Evolutionary conservation across 1,284 basidiomycete species (phyloP).

Genomic region (Hypsizygus ulmarius): DNA sequence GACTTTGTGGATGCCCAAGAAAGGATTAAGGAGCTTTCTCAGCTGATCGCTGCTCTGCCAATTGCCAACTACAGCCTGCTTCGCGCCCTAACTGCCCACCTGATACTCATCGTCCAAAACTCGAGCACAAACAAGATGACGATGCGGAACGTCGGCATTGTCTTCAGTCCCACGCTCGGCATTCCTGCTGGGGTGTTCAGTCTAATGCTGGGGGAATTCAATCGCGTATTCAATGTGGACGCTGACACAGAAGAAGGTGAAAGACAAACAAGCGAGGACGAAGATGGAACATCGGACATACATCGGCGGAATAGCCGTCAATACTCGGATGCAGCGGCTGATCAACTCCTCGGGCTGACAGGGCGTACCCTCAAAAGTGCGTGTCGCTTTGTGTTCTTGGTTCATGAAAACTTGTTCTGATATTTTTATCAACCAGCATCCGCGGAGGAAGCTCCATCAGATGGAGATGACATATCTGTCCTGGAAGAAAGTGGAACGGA

Average conservation of each 20-base stretch:
- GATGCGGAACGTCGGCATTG: slow-evolving; percentile 97
- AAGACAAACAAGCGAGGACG: slow-evolving; percentile 31
- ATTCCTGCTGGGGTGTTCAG: slow-evolving; percentile 95
- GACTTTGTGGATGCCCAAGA: slow-evolving; percentile 89
- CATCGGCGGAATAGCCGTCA: slow-evolving; percentile 73
- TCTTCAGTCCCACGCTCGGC: slow-evolving; percentile 93
- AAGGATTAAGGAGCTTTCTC: slow-evolving; percentile 82
- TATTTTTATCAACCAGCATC: slow-evolving; percentile 35
- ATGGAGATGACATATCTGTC: slow-evolving; percentile 62
- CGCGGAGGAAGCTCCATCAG: slow-evolving; percentile 62
- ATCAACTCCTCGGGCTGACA: slow-evolving; percentile 69
- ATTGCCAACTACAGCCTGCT: slow-evolving; percentile 92
- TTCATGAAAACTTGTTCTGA: slow-evolving; percentile 16
- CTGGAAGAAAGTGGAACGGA: slow-evolving; percentile 73
- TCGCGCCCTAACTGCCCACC: slow-evolving; percentile 90
- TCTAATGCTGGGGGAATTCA: slow-evolving; percentile 89
- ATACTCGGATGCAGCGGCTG: slow-evolving; percentile 76
- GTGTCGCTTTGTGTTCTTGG: slow-evolving; percentile 25
- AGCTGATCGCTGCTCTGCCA: slow-evolving; percentile 84
- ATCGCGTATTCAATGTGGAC: slow-evolving; percentile 81
- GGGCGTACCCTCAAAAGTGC: slow-evolving; percentile 64
- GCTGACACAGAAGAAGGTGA: slow-evolving; percentile 42
- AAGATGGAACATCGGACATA: slow-evolving; percentile 35
- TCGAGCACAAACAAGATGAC: slow-evolving; percentile 96
- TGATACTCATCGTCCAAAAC: slow-evolving; percentile 94